Evolutionary conservation across 768 basidiomycete genomes (phyloP), one percentile per base, ranked within the genome.

Genomic region (Rhodotorula toruloides): DNA sequence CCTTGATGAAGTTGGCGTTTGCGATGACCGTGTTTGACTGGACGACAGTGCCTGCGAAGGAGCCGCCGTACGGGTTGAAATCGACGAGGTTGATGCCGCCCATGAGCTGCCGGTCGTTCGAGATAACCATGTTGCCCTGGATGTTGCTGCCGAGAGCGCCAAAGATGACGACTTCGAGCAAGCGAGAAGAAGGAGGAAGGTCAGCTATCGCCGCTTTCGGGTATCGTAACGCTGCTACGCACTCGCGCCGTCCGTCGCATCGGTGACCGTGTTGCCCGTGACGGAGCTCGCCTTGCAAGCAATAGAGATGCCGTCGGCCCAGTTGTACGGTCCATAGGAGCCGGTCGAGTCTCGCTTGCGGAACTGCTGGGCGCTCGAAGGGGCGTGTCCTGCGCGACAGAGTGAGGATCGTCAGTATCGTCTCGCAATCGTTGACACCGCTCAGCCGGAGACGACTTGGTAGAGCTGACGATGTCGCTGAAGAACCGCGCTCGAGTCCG

Each of bases 101-200:
- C 1, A 71, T 22, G 0, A 54, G 22, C 7, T 54, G 54, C 31
- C 59, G 54, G 21, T 49, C 22, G 5, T 50, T 17, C 7, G 58
- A 37, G 31, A 56, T 31, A 65, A 77, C 76, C 25, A 67, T 74
- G 52, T 74, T 74, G 54, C 63, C 53, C 10, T 49, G 36, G 25
- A 72, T 36, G 21, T 36, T 32, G 5, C 68, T 67, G 36, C 64
- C 68, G 0, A 68, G 68, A 16, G 72, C 62, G 14, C 71, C 74
- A 48, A 76, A 76, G 37, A 76, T 57, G 27, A 74, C 74, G 36
- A 76, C n/a, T n/a, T n/a, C n/a, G n/a, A n/a, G n/a, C n/a, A n/a
- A n/a, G n/a, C n/a, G n/a, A n/a, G n/a, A n/a, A n/a, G n/a, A n/a
- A n/a, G n/a, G n/a, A n/a, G n/a, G n/a, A n/a, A n/a, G n/a, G n/a